Evolutionary conservation across 2,329 filamentous ascomycete species (phyloP).

Genomic region (Arachnomyces sp.): DNA sequence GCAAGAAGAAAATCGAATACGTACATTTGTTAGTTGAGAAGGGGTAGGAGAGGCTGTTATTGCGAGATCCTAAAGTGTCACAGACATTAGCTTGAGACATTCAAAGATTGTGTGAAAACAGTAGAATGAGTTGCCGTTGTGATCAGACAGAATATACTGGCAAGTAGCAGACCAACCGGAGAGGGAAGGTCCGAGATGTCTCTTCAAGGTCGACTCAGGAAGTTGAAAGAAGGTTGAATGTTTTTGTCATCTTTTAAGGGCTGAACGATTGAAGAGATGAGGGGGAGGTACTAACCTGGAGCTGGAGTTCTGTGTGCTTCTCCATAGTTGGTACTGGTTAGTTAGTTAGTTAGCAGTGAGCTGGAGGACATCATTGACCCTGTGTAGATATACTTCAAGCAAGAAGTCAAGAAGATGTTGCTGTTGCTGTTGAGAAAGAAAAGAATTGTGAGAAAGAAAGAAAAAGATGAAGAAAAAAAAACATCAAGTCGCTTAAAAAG

Average conservation of each 20-base stretch:
- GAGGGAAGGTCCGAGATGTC: conserved; percentile 52
- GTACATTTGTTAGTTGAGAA: conserved; percentile 14
- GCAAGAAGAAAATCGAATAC: conserved; percentile 11
- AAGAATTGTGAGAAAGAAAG: not conserved
- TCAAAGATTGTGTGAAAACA: not conserved
- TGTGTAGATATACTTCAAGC: conserved; percentile 3
- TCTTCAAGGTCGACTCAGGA: conserved; percentile 62
- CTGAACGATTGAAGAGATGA: conserved; percentile 4
- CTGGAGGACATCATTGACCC: conserved; percentile 6
- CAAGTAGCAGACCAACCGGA: conserved; percentile 61
- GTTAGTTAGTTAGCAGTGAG: not conserved
- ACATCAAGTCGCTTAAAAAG: conserved; percentile 4
- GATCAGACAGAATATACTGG: conserved; percentile 62
- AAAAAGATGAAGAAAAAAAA: conserved; percentile 9
- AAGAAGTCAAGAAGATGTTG: conserved; percentile 1
- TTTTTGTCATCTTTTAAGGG: conserved; percentile 50
- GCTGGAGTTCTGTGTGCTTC: not conserved
- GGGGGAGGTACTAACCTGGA: conserved; percentile 19
- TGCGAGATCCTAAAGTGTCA: no score
- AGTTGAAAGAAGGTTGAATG: conserved; percentile 53
- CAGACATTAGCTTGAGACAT: no score
- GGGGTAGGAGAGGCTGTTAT: no score
- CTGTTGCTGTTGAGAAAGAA: not conserved
- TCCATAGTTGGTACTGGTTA: not conserved
- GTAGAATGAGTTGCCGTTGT: conserved; percentile 11